Evolutionary conservation across 2,329 filamentous ascomycete species (phyloP), one percentile per base, ranked within the genome.

Genomic region (Sporothrix brasiliensis): DNA sequence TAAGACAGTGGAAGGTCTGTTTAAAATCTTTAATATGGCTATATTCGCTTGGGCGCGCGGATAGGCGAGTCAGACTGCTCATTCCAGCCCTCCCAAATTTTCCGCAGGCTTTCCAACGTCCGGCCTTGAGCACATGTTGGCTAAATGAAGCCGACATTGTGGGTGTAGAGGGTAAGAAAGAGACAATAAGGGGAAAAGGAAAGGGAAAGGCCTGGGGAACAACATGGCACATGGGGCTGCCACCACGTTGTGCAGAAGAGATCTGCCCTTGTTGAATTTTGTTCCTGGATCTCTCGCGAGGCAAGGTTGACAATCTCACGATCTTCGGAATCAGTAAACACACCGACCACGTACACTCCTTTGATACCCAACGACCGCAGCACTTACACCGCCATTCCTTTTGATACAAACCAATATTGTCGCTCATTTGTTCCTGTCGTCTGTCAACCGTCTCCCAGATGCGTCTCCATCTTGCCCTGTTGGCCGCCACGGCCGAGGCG

Each of bases 81-180:
- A 39, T 3, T 16, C 54, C 24, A 19, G 54, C 4, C 54, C 54
- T 10, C 19, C 30, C 21, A 39, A 16, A 34, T 7, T 56, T 13
- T 30, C 21, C 24, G 24, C 24, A 54, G 52, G n/a, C 7, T 11
- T 21, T 53, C n/a, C 52, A 27, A 21, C 52, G 24, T 30, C 24
- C 27, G n/a, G 41, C 14, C 14, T 5, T 49, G 14, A 19, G 56
- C 56, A 60, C 34, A 39, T 10, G 19, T 21, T n/a, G 56, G 56
- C 16, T 60, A 60, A 58, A 58, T 58, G 54, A 58, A 58, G 54
- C 54, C 54, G 54, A 14, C 27, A 58, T 10, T 16, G 24, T 34
- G 30, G 39, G 24, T 5, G 6, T 3, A 41, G 34, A 60, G 30
- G 19, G 19, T 24, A 19, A 34, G 56, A 60, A 34, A 34, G 19